Evolutionary conservation across 805 yeast species (phyloP).

Genomic region (Candida alai): DNA sequence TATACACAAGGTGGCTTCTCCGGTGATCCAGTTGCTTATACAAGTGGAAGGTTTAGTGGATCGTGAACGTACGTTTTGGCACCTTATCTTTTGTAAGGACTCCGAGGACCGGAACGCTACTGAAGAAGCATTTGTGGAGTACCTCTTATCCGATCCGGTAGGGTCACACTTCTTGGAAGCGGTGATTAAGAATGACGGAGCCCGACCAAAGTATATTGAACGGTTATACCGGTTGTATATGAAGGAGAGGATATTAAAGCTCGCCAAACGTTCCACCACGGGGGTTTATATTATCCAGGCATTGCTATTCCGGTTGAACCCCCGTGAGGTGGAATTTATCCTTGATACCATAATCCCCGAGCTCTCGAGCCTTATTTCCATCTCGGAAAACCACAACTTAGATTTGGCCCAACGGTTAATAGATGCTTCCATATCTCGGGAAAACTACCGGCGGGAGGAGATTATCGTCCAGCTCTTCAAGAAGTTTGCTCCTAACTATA

Average conservation of each 20-base stretch:
- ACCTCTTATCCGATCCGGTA: constrained; percentile 78
- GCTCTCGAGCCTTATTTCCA: constrained; percentile 49
- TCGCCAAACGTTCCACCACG: constrained; percentile 78
- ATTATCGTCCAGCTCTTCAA: constrained; percentile 46
- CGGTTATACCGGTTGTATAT: constrained; percentile 70
- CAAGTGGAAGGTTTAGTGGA: constrained; percentile 80
- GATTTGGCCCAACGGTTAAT: constrained; percentile 66
- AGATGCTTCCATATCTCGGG: constrained; percentile 58
- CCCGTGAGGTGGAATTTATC: constrained; percentile 57
- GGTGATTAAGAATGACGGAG: constrained; percentile 56
- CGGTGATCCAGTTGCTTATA: constrained; percentile 74
- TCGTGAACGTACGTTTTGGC: constrained; percentile 69
- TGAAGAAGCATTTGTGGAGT: constrained; percentile 81
- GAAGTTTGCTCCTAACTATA: constrained; percentile 40
- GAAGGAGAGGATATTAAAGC: constrained; percentile 65
- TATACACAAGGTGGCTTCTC: constrained; percentile 79
- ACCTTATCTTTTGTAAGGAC: constrained; percentile 51
- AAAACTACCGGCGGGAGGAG: constrained; percentile 56
- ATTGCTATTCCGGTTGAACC: constrained; percentile 59
- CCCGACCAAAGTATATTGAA: constrained; percentile 62
- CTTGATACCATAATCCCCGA: constrained; percentile 66
- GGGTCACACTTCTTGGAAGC: constrained; percentile 90
- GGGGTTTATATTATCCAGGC: constrained; percentile 80
- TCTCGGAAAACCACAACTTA: constrained; percentile 55
- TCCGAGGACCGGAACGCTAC: constrained; percentile 49